Conservation (phyloP, 768 basidiomycete species). For the Lentinula edodes region DNA sequence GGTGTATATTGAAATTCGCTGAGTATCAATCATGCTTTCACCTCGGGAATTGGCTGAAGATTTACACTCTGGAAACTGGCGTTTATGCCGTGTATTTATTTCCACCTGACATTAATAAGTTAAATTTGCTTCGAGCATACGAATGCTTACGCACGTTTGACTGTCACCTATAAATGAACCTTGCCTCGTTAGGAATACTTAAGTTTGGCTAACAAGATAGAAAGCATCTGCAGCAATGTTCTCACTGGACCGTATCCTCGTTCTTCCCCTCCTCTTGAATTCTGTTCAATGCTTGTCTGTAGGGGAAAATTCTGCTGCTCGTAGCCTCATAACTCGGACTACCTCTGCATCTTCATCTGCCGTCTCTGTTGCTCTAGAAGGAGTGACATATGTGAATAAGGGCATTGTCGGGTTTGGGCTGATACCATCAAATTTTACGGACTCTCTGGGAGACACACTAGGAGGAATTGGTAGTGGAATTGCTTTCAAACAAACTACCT, state of each 20-base stretch:
- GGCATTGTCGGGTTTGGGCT: conserved; percentile 56
- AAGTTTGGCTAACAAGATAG: background rate
- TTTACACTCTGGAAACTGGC: background rate
- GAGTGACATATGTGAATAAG: conserved; percentile 41
- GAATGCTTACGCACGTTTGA: background rate
- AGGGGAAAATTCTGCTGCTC: background rate
- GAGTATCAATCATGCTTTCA: background rate
- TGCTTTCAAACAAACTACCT: conserved; percentile 46
- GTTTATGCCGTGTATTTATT: too few species aligned
- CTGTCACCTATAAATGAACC: background rate
- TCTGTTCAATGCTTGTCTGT: background rate
- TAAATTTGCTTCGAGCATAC: background rate
- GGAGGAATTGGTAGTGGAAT: conserved; percentile 64
- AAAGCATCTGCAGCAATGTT: background rate
- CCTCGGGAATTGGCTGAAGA: background rate
- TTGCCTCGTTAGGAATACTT: background rate
- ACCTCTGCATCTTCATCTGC: background rate
- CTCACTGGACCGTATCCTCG: background rate
- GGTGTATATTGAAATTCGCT: background rate
- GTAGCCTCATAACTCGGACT: background rate
- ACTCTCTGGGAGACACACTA: conserved; percentile 54
- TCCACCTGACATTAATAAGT: background rate
- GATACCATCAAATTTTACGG: conserved; percentile 52
- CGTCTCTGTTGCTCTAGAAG: conserved; percentile 28
- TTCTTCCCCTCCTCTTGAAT: background rate